Conservation (phyloP, 768 basidiomycete genomes). For the Phylloporus arenicola region DNA sequence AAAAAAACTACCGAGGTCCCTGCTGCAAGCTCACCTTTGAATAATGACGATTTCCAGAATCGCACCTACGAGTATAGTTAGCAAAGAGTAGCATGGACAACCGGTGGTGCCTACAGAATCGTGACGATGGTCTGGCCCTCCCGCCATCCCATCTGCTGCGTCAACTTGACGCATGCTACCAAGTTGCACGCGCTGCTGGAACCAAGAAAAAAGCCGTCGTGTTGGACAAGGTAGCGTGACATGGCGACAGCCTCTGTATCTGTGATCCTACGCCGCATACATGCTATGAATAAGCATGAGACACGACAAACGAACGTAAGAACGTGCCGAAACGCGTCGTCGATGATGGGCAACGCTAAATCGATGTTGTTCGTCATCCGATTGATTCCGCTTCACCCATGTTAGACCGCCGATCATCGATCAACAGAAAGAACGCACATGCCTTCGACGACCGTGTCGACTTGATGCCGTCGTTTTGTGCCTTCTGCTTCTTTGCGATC, state of each 20-base stretch:
- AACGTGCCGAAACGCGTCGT: conserved; percentile 69
- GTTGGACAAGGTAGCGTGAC: conserved; percentile 85
- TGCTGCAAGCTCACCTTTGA: conserved; percentile 58
- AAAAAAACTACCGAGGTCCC: neutral
- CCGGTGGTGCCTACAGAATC: conserved; percentile 50
- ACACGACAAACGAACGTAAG: no score
- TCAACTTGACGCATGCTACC: conserved; percentile 82
- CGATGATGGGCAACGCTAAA: conserved; percentile 75
- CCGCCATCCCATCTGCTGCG: conserved; percentile 62
- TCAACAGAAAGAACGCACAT: conserved; percentile 46
- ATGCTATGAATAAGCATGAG: no score
- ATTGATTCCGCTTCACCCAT: conserved; percentile 75
- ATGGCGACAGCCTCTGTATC: conserved; percentile 94
- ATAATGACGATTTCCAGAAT: conserved; percentile 88
- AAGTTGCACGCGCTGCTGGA: conserved; percentile 96
- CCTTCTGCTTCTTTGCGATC: conserved; percentile 91
- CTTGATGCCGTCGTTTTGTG: conserved; percentile 86
- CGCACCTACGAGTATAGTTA: conserved; percentile 49
- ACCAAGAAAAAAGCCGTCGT: conserved; percentile 92
- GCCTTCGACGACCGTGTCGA: conserved; percentile 94
- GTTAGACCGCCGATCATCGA: neutral
- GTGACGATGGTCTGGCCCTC: conserved; percentile 76
- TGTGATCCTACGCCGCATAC: conserved; percentile 54
- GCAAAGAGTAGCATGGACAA: neutral
- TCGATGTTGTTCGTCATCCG: conserved; percentile 87